Evolutionary conservation across 2,329 filamentous ascomycete genomes (phyloP).

Genomic region (Diaporthe citri): DNA sequence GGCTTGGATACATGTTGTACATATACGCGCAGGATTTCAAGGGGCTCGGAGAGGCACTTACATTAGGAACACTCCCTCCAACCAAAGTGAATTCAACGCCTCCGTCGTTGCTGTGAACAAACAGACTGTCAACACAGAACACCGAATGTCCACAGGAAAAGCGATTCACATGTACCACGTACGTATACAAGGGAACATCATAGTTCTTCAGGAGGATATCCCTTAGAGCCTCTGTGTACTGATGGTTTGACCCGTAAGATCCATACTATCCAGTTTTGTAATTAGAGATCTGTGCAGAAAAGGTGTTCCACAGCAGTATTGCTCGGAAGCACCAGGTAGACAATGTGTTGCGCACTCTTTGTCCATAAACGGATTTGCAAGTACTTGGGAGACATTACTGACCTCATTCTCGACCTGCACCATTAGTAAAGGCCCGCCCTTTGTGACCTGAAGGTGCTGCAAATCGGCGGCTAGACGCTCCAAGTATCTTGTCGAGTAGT

Average conservation of each 20-base stretch:
- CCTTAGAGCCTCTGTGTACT: conserved; percentile 56
- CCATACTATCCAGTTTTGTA: conserved; percentile 51
- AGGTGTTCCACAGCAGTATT: background rate
- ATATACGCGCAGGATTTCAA: no score
- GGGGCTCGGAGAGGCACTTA: background rate
- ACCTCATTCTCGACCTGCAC: conserved; percentile 63
- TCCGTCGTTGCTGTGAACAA: conserved; percentile 55
- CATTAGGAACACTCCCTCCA: conserved; percentile 57
- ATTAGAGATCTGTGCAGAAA: background rate
- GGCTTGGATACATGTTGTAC: background rate
- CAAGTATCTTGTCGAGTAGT: conserved; percentile 54
- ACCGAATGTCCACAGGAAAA: background rate
- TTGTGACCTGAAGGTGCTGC: conserved; percentile 51
- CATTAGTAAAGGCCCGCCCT: conserved; percentile 63
- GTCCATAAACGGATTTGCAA: background rate
- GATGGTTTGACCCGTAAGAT: conserved; percentile 59
- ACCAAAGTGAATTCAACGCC: conserved; percentile 56
- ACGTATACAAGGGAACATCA: conserved; percentile 59
- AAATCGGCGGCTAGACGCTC: conserved; percentile 54
- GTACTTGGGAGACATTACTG: background rate
- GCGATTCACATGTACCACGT: background rate
- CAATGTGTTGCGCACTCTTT: no score
- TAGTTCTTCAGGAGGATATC: conserved; percentile 58
- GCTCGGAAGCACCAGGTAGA: background rate
- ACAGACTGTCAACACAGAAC: background rate